Conservation (phyloP, 208 protist genomes). For the Leishmania martiniquensis region DNA sequence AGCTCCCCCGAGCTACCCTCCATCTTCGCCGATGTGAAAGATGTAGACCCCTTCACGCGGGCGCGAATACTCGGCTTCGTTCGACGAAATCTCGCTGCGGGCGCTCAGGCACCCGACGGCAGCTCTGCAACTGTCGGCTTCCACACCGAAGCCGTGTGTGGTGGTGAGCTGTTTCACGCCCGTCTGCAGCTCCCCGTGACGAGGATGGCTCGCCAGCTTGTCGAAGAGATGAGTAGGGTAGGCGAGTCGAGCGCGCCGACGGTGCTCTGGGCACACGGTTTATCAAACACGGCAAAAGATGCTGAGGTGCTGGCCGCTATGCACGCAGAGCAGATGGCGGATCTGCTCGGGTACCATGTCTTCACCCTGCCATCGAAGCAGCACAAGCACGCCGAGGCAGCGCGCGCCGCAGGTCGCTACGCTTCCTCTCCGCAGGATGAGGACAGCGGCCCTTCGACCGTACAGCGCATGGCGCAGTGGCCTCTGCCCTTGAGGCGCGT, state of each 20-base stretch:
- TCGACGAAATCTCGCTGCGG: constrained; percentile 57
- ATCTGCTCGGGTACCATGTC: constrained; percentile 85
- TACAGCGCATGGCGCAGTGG: constrained; percentile 26
- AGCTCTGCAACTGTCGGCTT: constrained; percentile 5
- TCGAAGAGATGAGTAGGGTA: constrained; percentile 1
- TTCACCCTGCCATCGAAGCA: constrained; percentile 89
- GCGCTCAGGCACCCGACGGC: neutral
- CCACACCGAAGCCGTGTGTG: constrained; percentile 12
- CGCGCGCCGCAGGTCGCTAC: constrained; percentile 68
- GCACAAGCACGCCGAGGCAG: constrained; percentile 78
- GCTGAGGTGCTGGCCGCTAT: constrained; percentile 83
- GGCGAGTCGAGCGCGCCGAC: neutral
- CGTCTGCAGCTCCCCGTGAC: constrained; percentile 28
- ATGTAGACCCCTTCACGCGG: constrained; percentile 56
- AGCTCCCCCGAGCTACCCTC: constrained; percentile 18
- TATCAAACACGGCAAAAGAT: constrained; percentile 69
- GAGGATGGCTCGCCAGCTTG: neutral
- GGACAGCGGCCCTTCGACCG: constrained; percentile 15
- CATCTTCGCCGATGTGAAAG: constrained; percentile 34
- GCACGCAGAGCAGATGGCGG: constrained; percentile 88
- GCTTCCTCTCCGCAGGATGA: constrained; percentile 74
- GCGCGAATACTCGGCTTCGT: constrained; percentile 82
- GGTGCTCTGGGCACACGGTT: constrained; percentile 79
- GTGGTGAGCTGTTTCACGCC: constrained; percentile 26
- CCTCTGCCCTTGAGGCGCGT: constrained; percentile 74